A percentile compares a stretch with the other conserved stretches of the same genome.
Conservation (phyloP, 805 yeast genomes). For the Myxozyma neotropica region DNA sequence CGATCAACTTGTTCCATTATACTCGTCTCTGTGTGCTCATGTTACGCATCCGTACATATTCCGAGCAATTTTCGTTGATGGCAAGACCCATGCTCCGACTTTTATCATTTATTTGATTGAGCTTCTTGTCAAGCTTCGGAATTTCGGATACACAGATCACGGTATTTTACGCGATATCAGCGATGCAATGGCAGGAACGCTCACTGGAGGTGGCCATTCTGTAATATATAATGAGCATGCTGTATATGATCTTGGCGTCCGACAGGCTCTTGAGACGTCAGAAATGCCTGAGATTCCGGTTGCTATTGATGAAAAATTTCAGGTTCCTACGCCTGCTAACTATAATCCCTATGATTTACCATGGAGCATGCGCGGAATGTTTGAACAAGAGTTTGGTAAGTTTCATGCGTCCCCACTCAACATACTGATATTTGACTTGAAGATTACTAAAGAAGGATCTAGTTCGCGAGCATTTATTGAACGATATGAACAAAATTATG, state of each 20-base stretch:
- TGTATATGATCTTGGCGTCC: slow-evolving; percentile 79
- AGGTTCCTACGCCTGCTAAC: slow-evolving; percentile 58
- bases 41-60: slow-evolving; percentile 86
- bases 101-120: slow-evolving; percentile 76
- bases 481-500: slow-evolving; percentile 62
- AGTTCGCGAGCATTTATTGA: slow-evolving; percentile 45
- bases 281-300: slow-evolving; percentile 48
- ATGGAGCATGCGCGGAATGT: slow-evolving; percentile 86
- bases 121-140: slow-evolving; percentile 73
- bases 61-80: slow-evolving; percentile 87
- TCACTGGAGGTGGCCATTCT: slow-evolving; percentile 96
- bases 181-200: slow-evolving; percentile 76
- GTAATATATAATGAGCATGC: slow-evolving; percentile 80
- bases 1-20: slow-evolving; percentile 92
- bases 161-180: slow-evolving; percentile 85
- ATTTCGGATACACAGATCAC: slow-evolving; percentile 80
- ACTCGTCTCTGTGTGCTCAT: slow-evolving; percentile 82
- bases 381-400: slow-evolving; percentile 56
- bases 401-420: too few relatives aligned
- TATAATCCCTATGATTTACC: slow-evolving; percentile 85
- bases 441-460: background rate
- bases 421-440: slow-evolving; percentile 41
- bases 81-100: slow-evolving; percentile 62
- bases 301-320: slow-evolving; percentile 47
- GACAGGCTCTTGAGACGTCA: slow-evolving; percentile 74